Base-by-base conservation (phyloP, 129 eudicot species). In the Logfia minima region DNA sequence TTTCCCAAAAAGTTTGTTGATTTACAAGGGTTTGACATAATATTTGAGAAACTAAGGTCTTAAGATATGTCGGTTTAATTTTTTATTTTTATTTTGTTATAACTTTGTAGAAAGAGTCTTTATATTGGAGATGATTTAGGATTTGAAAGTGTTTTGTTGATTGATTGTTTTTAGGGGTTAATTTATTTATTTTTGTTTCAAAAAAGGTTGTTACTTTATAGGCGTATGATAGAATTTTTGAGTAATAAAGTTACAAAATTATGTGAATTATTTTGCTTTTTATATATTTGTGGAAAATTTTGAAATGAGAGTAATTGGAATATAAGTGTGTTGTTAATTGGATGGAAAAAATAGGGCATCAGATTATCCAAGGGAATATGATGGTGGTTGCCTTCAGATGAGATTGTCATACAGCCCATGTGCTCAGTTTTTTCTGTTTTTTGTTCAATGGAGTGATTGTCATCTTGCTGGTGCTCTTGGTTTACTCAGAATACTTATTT, bases 381-480 rank as follows among this genome's bases (percentile, higher is more conserved):
- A 89, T 81, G 97, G 95, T 66, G 97, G 88, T 2, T 87, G 90
- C 82, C 86, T 92, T 43, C 95, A 92, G 81, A 87, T 92, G 97
- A 89, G 97, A 80, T 83, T 92, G 63, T 92, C 92, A 10, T 92
- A 92, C 77, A 92, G 90, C 72, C 89, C 96, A 34, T 87, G 97
- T 71, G 96, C 97, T 64, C 89, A 87, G 18, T 85, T 92, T 35
- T 86, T 92, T 72, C 84, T 92, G 62, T 92, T 92, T 81, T 89
- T 92, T 85, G 90, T 92, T 80, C 97, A 87, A 51, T 92, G 97
- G 97, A 84, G 92, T 71, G 92, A 92, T 79, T 89, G 96, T 77
- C 83, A 86, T 80, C 88, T 92, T 82, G 97, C 96, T 45, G 92
- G 92, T 80, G 96, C 90, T 23, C 90, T 92, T 62, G 97, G 97